phyloP scores from a whole-genome alignment of 345 rosid genomes.

The Arabidopsis arenosa region DNA sequence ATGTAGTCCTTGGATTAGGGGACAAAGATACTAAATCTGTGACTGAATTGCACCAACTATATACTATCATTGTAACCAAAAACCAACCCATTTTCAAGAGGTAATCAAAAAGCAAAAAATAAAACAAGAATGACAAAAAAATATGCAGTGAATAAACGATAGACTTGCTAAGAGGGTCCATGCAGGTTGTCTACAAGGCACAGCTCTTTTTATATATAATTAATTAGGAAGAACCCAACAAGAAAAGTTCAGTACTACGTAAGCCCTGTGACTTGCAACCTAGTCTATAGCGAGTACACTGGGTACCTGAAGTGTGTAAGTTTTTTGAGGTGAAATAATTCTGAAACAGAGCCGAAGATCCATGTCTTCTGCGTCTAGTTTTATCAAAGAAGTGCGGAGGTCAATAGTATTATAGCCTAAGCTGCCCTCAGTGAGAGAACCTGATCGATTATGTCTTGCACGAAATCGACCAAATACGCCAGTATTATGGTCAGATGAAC shows the following conservation, averaged over 20 bases:
- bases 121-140: neutral
- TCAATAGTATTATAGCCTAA: slow-evolving; percentile 60
- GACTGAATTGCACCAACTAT: neutral
- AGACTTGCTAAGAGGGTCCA: neutral
- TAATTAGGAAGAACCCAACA: neutral
- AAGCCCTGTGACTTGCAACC: neutral
- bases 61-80: slow-evolving; percentile 4
- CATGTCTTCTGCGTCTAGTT: slow-evolving; percentile 80
- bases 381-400: slow-evolving; percentile 71
- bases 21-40: neutral
- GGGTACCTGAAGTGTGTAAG: slow-evolving; percentile 83
- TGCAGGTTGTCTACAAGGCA: neutral
- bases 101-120: neutral
- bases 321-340: slow-evolving; percentile 78
- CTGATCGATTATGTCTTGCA: slow-evolving; percentile 62
- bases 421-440: slow-evolving; percentile 56
- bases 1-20: slow-evolving; percentile 13
- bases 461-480: slow-evolving; percentile 87
- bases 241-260: neutral
- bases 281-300: slow-evolving; percentile 11
- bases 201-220: neutral
- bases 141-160: neutral
- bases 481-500: slow-evolving; percentile 63
- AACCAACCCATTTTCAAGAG: neutral
- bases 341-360: slow-evolving; percentile 91